Base-by-base conservation (phyloP, 169 alveolate species). In the Cryptosporidium baileyi region DNA sequence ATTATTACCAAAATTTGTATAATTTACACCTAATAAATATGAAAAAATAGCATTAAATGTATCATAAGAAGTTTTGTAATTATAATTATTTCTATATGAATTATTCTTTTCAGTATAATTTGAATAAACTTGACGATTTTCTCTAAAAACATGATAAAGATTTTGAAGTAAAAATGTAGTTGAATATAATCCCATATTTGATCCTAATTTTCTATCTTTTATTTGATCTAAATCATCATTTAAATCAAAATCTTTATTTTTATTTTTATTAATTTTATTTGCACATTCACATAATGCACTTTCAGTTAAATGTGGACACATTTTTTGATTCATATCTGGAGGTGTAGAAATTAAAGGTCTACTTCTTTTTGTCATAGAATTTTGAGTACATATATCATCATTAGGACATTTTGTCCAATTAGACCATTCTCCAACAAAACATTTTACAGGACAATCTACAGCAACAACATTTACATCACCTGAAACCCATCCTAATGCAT, bases 391-490 rank as follows among this genome's bases (percentile, higher is more conserved):
- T 32, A 54, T 11, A 19, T 74, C 67, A 19, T 51, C 67, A 11
- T 9, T 36, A 1, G 85, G 85, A 17, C 85, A 74, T 32, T 5
- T 13, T 8, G 67, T 34, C 85, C 85, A 74, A 28, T 19, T 40
- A 19, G 85, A 74, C 85, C 85, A 74, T 24, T 74, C 85, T 2
- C 85, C 85, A 6, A 74, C 85, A 74, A 36, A 74, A n/a, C 85
- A 74, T 22, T 51, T 74, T 28, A 74, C 85, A 11, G 85, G 85
- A 24, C 85, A 74, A 22, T 74, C 85, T 22, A 74, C 59, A 8
- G 85, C 85, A 34, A 74, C 85, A 30, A 74, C 85, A 40, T 74
- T 74, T 6, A 22, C 60, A 38, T 74, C 85, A n/a, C 85, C 85
- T 5, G 85, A 74, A 22, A 74, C 54, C 85, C 85, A 74, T 36